Percentiles rank a stretch among this genome's conserved stretches.
Conservation (phyloP, 1,284 basidiomycete species). For the Leucoagaricus sp. region DNA sequence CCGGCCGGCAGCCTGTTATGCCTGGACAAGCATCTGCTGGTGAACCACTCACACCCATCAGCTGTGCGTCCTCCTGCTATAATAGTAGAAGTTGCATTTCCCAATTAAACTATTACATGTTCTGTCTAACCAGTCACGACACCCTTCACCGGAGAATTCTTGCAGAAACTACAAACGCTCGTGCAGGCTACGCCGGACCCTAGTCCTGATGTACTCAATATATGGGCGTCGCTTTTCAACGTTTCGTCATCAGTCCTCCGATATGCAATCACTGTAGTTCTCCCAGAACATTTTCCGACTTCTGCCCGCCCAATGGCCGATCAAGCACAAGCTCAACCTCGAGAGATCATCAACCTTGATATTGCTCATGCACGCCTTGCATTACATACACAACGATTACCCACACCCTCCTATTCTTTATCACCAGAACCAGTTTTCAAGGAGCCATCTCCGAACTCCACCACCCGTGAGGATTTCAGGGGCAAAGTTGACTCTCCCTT, state of each 20-base stretch:
- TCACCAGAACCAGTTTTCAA: slow-evolving; percentile 27
- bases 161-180: slow-evolving; percentile 29
- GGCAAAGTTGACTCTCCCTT: neutral
- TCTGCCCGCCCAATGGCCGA: neutral
- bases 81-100: neutral
- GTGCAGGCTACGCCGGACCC: slow-evolving; percentile 26
- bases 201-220: slow-evolving; percentile 26
- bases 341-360: no score
- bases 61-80: neutral
- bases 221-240: slow-evolving; percentile 35
- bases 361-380: no score
- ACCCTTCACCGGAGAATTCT: slow-evolving; percentile 22
- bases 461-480: neutral
- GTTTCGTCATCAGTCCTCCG: slow-evolving; percentile 19
- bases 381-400: slow-evolving; percentile 18
- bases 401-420: slow-evolving; percentile 30
- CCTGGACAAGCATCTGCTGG: neutral
- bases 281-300: slow-evolving; percentile 18
- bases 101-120: neutral
- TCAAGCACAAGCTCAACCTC: neutral
- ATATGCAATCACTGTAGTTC: slow-evolving; percentile 24
- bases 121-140: slow-evolving; percentile 1
- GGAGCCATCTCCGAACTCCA: neutral
- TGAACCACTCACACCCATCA: neutral
- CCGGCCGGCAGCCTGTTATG: neutral